Evolutionary conservation across 2,329 filamentous ascomycete species (phyloP), one percentile per base, ranked within the genome.

Genomic region (Beauveria asiatica): DNA sequence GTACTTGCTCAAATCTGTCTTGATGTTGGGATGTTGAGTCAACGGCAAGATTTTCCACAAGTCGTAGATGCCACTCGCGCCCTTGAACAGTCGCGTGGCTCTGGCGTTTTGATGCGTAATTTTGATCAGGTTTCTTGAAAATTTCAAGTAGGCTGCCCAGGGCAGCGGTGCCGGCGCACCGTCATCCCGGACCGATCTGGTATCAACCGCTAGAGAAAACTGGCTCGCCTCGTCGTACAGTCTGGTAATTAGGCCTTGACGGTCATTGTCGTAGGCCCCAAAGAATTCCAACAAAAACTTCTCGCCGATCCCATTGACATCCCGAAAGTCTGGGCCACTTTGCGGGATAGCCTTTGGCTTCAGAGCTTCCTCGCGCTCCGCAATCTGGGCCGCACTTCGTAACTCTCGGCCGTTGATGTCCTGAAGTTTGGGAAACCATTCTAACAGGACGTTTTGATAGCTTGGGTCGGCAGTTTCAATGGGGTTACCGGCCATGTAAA

Each of bases 381-480:
- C 83, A 56, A 89, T 77, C 67, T 92, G 84, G 67, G 90, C 85
- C 0, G 86, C 80, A 1, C 87, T 89, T 62, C 91, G 84, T 19
- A 96, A 83, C 68, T 88, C 83, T 6, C 83, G 77, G 59, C 85
- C 84, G 71, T 95, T 96, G 65, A 97, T 77, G 62, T 86, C 83
- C 67, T 86, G 85, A 17, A 97, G 81, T 62, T 84, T 88, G 1
- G 91, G 92, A 69, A 90, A 97, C 88, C 91, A 95, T 45, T 84
- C 83, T 33, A 90, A 77, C 61, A 97, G 76, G 53, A 90, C 88
- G 17, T 81, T 75, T 61, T 83, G 80, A 70, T 87, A 89, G 62
- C 82, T 80, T 9, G 86, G 81, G 25, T 80, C 74, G 59, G 80
- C 74, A 1, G 75, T 71, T 65, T 86, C 84, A 62, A 96, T 83